These are phyloP conservation scores for Mycosarcoma mackinlayi DNA, from an alignment of 1,284 basidiomycete genomes.

Conservation along the genomic window DNA sequence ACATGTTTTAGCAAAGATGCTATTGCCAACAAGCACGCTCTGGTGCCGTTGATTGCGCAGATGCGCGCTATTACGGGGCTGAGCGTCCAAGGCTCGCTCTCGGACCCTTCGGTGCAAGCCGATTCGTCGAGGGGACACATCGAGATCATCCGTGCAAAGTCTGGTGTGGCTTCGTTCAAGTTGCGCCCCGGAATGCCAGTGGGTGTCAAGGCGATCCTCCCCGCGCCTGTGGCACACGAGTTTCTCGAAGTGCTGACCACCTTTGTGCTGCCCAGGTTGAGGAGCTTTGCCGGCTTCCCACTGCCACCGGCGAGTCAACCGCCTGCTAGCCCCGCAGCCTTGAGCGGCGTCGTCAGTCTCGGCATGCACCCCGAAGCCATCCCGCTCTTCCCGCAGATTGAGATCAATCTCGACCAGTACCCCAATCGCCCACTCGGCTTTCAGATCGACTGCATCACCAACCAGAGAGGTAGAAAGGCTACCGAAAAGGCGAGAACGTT, in stretches of 20 bases:
- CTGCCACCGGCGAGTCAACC: slow-evolving; percentile 73
- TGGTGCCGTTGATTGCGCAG: slow-evolving; percentile 87
- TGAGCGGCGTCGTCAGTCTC: slow-evolving; percentile 87
- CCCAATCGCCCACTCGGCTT: slow-evolving; percentile 62
- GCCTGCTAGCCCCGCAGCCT: slow-evolving; percentile 73
- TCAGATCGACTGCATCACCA: slow-evolving; percentile 67
- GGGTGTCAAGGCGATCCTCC: slow-evolving; percentile 88
- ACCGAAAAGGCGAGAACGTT: slow-evolving; percentile 63
- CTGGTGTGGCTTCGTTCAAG: slow-evolving; percentile 84
- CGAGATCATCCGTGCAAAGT: slow-evolving; percentile 81
- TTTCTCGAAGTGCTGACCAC: slow-evolving; percentile 89
- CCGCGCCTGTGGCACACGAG: slow-evolving; percentile 90
- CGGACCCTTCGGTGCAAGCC: slow-evolving; percentile 38
- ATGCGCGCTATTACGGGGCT: slow-evolving; percentile 89
- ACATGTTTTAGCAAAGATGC: slow-evolving; percentile 70
- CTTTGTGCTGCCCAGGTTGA: slow-evolving; percentile 90
- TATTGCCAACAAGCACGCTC: slow-evolving; percentile 77
- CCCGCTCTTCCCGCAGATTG: slow-evolving; percentile 81
- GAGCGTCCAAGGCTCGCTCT: slow-evolving; percentile 69
- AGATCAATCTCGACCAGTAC: slow-evolving; percentile 67
- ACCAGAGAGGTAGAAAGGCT: slow-evolving; percentile 62
- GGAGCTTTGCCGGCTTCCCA: slow-evolving; percentile 86
- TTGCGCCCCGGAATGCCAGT: slow-evolving; percentile 84
- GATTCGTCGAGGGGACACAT: slow-evolving; percentile 70
- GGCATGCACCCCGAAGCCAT: slow-evolving; percentile 86